These are phyloP conservation scores for Knoxia roxburghii DNA, from an alignment of 257 asterid species.

Conservation along the genomic window DNA sequence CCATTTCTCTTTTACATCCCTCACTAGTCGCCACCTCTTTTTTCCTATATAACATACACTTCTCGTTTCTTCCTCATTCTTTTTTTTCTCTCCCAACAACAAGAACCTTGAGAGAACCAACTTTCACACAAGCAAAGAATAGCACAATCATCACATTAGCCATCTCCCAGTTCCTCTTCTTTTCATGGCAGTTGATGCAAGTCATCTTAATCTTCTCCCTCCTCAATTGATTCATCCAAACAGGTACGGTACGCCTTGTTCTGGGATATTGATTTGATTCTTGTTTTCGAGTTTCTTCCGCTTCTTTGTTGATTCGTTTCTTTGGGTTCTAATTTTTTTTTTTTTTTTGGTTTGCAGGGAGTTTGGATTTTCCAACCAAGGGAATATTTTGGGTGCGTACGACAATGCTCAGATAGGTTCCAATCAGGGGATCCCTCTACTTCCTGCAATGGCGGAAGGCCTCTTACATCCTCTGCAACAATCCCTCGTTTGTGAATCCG, in stretches of 20 bases:
- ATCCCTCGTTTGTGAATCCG: conserved; percentile 32
- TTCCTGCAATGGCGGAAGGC: conserved; percentile 31
- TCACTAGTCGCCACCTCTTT: conserved; percentile 30
- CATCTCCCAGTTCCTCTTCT: not conserved
- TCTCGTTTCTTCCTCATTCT: conserved; percentile 5
- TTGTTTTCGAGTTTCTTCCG: not conserved
- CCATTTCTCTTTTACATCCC: conserved; percentile 6
- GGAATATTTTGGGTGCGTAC: conserved; percentile 16
- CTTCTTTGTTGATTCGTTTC: not conserved
- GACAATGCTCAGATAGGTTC: conserved; percentile 34
- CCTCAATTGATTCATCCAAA: conserved; percentile 31
- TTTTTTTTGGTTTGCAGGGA: conserved; percentile 21
- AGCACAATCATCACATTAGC: not conserved
- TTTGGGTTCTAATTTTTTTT: not conserved
- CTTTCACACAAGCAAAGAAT: not conserved
- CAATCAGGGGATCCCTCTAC: conserved; percentile 21
- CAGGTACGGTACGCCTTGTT: conserved; percentile 28
- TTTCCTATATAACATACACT: conserved; percentile 12
- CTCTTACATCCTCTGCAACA: conserved; percentile 30
- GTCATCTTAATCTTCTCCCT: conserved; percentile 42
- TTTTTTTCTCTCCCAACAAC: not conserved
- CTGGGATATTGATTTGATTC: not conserved
- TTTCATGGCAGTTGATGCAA: conserved; percentile 79
- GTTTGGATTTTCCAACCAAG: conserved; percentile 27
- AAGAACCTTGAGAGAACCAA: not conserved